Evolutionary conservation across 2,329 filamentous ascomycete genomes (phyloP).

Genomic region (Penicillium italicum): DNA sequence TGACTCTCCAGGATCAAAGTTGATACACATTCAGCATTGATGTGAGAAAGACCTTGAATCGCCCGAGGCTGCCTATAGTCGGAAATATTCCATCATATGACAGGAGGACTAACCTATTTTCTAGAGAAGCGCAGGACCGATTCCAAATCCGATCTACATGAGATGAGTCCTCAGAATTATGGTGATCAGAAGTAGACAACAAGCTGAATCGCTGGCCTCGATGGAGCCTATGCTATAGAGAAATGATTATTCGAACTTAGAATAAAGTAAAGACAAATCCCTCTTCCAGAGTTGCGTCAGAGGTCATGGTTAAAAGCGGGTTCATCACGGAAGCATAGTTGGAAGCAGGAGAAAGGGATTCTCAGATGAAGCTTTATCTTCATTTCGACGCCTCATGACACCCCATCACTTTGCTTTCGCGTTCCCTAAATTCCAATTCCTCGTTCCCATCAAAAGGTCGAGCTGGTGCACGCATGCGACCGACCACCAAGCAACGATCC

Average conservation of each 20-base stretch:
- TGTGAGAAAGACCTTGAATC: constrained; percentile 49
- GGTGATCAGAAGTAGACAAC: constrained; percentile 11
- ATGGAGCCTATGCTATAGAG: background rate
- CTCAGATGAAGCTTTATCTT: background rate
- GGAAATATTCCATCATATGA: constrained; percentile 17
- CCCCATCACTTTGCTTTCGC: background rate
- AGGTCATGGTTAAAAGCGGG: background rate
- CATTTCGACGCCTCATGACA: background rate
- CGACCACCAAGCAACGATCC: constrained; percentile 13
- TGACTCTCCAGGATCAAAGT: too few relatives aligned
- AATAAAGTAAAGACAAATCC: background rate
- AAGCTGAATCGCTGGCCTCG: background rate
- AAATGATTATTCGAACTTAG: background rate
- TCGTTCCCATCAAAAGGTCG: background rate
- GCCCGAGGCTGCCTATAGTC: constrained; percentile 60
- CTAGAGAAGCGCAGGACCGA: constrained; percentile 11
- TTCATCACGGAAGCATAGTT: background rate
- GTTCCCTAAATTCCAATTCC: background rate
- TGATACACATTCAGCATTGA: constrained; percentile 27
- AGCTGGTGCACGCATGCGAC: constrained; percentile 16
- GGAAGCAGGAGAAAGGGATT: background rate
- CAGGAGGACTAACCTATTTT: constrained; percentile 11
- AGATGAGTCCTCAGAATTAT: constrained; percentile 10
- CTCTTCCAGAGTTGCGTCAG: background rate
- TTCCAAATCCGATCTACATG: constrained; percentile 12